Base-by-base conservation (phyloP, 768 basidiomycete genomes). In the Mycena olivaceomarginata region DNA sequence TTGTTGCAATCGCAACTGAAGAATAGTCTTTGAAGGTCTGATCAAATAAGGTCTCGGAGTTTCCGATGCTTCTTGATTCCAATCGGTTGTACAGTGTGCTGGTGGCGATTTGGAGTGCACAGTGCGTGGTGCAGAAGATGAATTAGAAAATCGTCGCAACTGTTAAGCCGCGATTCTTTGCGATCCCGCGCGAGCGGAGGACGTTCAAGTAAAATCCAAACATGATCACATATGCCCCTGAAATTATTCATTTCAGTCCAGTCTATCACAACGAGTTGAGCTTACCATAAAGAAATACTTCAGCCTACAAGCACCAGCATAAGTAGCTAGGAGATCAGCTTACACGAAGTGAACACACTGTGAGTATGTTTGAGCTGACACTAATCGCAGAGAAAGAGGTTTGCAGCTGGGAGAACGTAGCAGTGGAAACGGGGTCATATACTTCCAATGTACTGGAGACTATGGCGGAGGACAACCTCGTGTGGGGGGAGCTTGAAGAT, bases 271-370 rank as follows among this genome's bases (percentile, higher is more conserved):
- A 60, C 48, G 65, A 45, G 56, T 18, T 59, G 57, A 45, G 56
- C 57, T 70, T 60, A 70, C 68, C 68, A 46, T 70, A 70, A 70
- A 70, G 56, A 37, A 70, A 70, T 70, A 70, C 43, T 40, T 70
- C 68, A 18, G 68, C 68, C 68, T 70, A 56, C 51, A 22, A 68
- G 45, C 18, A 51, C 43, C 37, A 68, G 51, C 67, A 16, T 56
- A 56, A 56, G 43, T 68, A 16, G 40, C 16, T 56, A 39, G 25
- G 31, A 68, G 51, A 56, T 68, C 67, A 56, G 67, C 25, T 60
- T 60, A 60, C 13, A 22, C 22, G 39, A 68, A 56, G 67, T 22
- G 67, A 68, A 68, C 67, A 12, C 43, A 68, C 67, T 56, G 67
- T 31, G 37, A 68, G 67, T 68, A 68, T 68, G 67, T 56, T 68